Evolutionary conservation across 139 green algal genomes (phyloP).

Genomic region (Auxenochlorella pyrenoidosa): DNA sequence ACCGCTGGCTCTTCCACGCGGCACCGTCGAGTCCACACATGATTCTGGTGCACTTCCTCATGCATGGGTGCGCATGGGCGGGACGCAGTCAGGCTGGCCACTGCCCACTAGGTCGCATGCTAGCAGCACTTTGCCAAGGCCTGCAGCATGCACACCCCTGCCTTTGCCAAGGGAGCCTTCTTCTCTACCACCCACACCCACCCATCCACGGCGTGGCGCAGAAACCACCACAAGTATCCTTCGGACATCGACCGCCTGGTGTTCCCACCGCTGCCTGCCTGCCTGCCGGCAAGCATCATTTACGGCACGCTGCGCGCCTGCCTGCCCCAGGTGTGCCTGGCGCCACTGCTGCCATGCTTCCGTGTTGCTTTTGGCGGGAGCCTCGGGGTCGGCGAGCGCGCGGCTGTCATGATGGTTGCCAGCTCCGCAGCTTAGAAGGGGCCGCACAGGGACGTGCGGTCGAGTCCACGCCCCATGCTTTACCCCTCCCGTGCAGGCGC

Average conservation of each 20-base stretch:
- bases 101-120: too few relatives aligned
- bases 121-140: too few relatives aligned
- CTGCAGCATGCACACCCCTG: not conserved
- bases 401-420: not conserved
- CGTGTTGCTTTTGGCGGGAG: too few relatives aligned
- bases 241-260: conserved; percentile 88
- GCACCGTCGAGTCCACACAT: conserved; percentile 33
- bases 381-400: too few relatives aligned
- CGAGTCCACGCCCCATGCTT: too few relatives aligned
- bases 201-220: not conserved
- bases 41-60: conserved; percentile 92
- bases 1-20: conserved; percentile 93
- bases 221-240: conserved; percentile 94
- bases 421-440: not conserved
- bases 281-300: conserved; percentile 51
- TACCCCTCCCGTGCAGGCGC: not conserved
- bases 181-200: not conserved
- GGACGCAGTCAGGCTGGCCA: not conserved
- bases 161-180: too few relatives aligned
- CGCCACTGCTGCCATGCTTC: not conserved
- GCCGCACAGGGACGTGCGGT: not conserved
- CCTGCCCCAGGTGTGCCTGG: conserved; percentile 38
- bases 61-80: conserved; percentile 82
- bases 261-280: conserved; percentile 88
- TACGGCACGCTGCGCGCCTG: conserved; percentile 44